phyloP scores from a whole-genome alignment of 2,329 filamentous ascomycete species.

The Helminthosporium solani region DNA sequence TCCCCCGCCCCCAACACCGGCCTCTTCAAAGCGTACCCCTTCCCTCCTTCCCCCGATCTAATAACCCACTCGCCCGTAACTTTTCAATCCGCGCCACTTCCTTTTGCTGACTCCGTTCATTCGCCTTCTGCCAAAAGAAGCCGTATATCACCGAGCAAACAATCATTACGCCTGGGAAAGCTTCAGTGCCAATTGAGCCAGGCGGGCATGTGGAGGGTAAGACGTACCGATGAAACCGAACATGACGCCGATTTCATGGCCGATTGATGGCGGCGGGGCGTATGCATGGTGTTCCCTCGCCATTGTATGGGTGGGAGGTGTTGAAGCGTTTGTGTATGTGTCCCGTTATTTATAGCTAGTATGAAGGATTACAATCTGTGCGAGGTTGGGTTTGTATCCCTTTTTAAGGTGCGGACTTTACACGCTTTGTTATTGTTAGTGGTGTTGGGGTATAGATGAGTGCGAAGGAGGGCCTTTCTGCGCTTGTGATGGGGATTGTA shows the following conservation, averaged over 20 bases:
- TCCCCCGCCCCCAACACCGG: neutral
- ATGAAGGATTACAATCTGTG: too few species aligned
- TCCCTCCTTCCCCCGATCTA: slow-evolving; percentile 8
- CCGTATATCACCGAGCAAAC: slow-evolving; percentile 18
- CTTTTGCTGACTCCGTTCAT: slow-evolving; percentile 15
- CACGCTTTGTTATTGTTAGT: too few species aligned
- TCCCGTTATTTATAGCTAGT: too few species aligned
- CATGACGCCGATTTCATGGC: slow-evolving; percentile 25
- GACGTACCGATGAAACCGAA: slow-evolving; percentile 26
- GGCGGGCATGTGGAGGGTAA: too few species aligned
- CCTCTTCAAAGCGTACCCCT: neutral
- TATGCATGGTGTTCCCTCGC: neutral
- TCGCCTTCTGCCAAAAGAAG: slow-evolving; percentile 21
- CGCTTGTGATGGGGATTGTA: too few species aligned
- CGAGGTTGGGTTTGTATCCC: too few species aligned
- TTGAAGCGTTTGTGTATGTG: too few species aligned
- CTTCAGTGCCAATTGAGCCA: too few species aligned
- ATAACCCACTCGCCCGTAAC: slow-evolving; percentile 15
- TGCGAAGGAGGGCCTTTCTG: too few species aligned
- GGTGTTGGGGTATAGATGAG: too few species aligned
- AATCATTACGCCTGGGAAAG: slow-evolving; percentile 18
- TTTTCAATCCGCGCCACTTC: slow-evolving; percentile 19
- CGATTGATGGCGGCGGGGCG: slow-evolving; percentile 13
- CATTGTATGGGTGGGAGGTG: neutral
- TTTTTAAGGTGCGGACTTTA: too few species aligned